A percentile compares a stretch with the other conserved stretches of the same genome.
phyloP scores from a whole-genome alignment of 1,284 basidiomycete genomes.

The Meira nashicola region DNA sequence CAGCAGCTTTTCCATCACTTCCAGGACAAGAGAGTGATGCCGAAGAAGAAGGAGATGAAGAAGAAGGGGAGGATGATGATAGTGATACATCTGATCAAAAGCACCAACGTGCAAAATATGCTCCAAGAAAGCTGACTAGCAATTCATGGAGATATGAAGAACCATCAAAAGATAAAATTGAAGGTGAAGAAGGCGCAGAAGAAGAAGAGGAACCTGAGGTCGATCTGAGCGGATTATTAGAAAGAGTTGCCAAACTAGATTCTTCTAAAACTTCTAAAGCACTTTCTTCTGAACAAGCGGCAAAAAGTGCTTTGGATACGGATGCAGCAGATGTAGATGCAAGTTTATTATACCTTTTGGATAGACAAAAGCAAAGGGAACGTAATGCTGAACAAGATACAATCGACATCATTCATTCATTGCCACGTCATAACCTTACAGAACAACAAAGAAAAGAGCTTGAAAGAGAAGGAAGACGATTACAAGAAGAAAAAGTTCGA shows the following conservation, averaged over 20 bases:
- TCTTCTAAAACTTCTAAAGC: conserved; percentile 15
- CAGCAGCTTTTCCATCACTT: not conserved
- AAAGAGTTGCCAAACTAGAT: conserved; percentile 32
- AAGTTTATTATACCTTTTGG: conserved; percentile 32
- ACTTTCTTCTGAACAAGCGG: conserved; percentile 22
- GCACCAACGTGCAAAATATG: conserved; percentile 27
- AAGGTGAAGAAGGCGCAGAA: conserved; percentile 15
- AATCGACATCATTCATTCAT: not conserved
- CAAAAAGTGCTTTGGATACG: conserved; percentile 16
- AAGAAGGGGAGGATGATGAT: conserved; percentile 12
- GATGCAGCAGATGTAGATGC: conserved; percentile 41
- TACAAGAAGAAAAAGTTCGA: conserved; percentile 10
- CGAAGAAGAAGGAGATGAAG: conserved; percentile 17
- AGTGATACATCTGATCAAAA: conserved; percentile 7
- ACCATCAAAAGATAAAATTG: conserved; percentile 16
- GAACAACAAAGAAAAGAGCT: not conserved
- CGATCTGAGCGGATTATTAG: conserved; percentile 37
- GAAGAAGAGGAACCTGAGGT: conserved; percentile 44
- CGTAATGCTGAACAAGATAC: not conserved
- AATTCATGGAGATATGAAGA: conserved; percentile 35
- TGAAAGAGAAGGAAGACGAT: conserved; percentile 7
- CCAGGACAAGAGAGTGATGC: conserved; percentile 16
- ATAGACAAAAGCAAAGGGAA: conserved; percentile 19
- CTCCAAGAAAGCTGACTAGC: conserved; percentile 33
- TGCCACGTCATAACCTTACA: not conserved